Evolutionary conservation across 306 rosid species (phyloP).

Genomic region (Cajanus cajan): DNA sequence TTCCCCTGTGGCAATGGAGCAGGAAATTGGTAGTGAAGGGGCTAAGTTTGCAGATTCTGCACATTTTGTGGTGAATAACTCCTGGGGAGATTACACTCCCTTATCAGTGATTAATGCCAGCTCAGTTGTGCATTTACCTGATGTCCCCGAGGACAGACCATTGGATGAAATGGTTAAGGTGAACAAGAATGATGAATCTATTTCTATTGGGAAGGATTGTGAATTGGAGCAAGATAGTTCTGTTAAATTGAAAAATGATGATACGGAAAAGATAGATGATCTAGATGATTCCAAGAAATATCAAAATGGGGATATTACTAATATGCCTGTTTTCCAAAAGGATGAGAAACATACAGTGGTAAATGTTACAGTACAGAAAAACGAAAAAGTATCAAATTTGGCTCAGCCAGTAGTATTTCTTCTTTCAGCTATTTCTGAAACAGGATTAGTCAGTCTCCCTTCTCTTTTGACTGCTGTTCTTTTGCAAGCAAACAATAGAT

Average conservation of each 20-base stretch:
- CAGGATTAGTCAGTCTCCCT: constrained; percentile 94
- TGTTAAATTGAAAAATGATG: constrained; percentile 38
- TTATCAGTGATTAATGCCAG: constrained; percentile 41
- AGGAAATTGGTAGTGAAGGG: constrained; percentile 48
- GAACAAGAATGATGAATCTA: constrained; percentile 41
- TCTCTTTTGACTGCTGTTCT: constrained; percentile 91
- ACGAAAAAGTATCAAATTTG: constrained; percentile 41
- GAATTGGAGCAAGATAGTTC: constrained; percentile 50
- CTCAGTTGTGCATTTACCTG: constrained; percentile 55
- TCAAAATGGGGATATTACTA: constrained; percentile 43
- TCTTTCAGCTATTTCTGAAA: constrained; percentile 83
- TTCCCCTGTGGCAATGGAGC: constrained; percentile 37
- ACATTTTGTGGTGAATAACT: constrained; percentile 39
- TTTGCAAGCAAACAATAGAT: constrained; percentile 91
- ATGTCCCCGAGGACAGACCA: constrained; percentile 77
- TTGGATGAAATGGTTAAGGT: constrained; percentile 50
- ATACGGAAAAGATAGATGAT: constrained; percentile 30
- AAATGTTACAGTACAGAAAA: constrained; percentile 43
- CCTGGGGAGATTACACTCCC: constrained; percentile 48
- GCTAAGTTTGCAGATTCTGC: constrained; percentile 42
- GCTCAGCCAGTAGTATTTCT: constrained; percentile 74
- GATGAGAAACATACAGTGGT: constrained; percentile 49
- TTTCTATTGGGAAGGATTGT: constrained; percentile 34
- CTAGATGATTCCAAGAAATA: constrained; percentile 43
- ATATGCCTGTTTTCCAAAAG: constrained; percentile 45